Conservation (phyloP, 164 flowering plant species). For the Protea cynaroides region DNA sequence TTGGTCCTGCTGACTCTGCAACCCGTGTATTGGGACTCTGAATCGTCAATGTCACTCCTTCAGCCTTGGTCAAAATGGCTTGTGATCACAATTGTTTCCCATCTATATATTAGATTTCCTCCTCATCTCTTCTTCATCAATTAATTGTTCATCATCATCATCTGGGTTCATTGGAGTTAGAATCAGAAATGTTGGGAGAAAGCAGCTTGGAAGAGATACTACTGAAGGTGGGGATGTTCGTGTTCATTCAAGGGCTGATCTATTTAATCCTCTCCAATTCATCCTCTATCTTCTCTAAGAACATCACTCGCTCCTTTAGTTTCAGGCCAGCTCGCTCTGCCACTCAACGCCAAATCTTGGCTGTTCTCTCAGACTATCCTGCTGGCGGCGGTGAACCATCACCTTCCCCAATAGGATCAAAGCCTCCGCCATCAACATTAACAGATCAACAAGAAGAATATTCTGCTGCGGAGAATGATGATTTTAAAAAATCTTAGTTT, state of each 20-base stretch:
- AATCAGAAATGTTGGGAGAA: too few species aligned
- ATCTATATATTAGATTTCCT: too few species aligned
- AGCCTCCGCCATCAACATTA: constrained; percentile 9
- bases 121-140: too few species aligned
- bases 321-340: constrained; percentile 32
- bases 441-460: not conserved
- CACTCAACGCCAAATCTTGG: constrained; percentile 35
- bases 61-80: too few species aligned
- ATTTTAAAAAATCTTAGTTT: too few species aligned
- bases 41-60: too few species aligned
- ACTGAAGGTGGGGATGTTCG: constrained; percentile 37
- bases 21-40: too few species aligned
- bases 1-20: too few species aligned
- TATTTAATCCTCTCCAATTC: constrained; percentile 47
- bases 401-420: constrained; percentile 20
- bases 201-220: constrained; percentile 19
- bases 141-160: too few species aligned
- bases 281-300: constrained; percentile 36
- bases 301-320: constrained; percentile 22
- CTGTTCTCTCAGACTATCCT: constrained; percentile 32
- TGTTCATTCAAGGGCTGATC: constrained; percentile 44
- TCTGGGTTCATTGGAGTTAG: too few species aligned
- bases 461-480: too few species aligned
- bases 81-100: too few species aligned
- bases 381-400: not conserved